Evolutionary conservation across 768 basidiomycete genomes (phyloP).

Genomic region (Calvatia gigantea): DNA sequence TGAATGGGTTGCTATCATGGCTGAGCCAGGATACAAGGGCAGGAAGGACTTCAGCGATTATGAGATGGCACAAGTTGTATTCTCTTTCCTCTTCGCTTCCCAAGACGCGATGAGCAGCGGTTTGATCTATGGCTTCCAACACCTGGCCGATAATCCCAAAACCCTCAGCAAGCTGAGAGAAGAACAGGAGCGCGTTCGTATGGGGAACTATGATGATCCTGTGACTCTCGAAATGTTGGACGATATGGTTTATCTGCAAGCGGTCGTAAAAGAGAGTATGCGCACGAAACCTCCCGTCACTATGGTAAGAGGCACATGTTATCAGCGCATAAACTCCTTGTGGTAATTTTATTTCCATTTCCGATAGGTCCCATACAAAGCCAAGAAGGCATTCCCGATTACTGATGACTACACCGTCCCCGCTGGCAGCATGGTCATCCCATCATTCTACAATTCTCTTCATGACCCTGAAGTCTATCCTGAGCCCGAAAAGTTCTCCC

Average conservation of each 20-base stretch:
- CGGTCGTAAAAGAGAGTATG: slow-evolving; percentile 91
- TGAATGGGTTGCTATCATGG: slow-evolving; percentile 79
- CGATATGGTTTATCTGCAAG: slow-evolving; percentile 88
- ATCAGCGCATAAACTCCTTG: slow-evolving; percentile 8
- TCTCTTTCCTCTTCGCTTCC: slow-evolving; percentile 94
- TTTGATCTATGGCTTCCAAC: slow-evolving; percentile 94
- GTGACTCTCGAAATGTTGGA: slow-evolving; percentile 88
- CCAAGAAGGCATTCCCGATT: slow-evolving; percentile 90
- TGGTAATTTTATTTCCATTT: slow-evolving; percentile 15
- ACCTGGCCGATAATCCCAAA: slow-evolving; percentile 89
- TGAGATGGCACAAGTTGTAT: slow-evolving; percentile 96
- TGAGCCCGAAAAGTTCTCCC: slow-evolving; percentile 75
- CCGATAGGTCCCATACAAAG: slow-evolving; percentile 84
- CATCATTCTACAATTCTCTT: slow-evolving; percentile 87
- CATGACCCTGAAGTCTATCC: slow-evolving; percentile 89
- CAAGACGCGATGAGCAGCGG: slow-evolving; percentile 99
- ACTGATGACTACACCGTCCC: slow-evolving; percentile 90
- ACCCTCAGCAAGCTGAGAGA: slow-evolving; percentile 84
- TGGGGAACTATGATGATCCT: slow-evolving; percentile 70
- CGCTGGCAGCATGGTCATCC: slow-evolving; percentile 89
- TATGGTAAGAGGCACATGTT: slow-evolving; percentile 58
- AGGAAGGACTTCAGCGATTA: slow-evolving; percentile 84
- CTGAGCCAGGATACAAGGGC: slow-evolving; percentile 67
- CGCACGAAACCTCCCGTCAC: slow-evolving; percentile 91
- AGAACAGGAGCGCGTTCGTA: slow-evolving; percentile 84